Base-by-base conservation (phyloP, 2,329 filamentous ascomycete genomes). In the Berkeleyomyces basicola region DNA sequence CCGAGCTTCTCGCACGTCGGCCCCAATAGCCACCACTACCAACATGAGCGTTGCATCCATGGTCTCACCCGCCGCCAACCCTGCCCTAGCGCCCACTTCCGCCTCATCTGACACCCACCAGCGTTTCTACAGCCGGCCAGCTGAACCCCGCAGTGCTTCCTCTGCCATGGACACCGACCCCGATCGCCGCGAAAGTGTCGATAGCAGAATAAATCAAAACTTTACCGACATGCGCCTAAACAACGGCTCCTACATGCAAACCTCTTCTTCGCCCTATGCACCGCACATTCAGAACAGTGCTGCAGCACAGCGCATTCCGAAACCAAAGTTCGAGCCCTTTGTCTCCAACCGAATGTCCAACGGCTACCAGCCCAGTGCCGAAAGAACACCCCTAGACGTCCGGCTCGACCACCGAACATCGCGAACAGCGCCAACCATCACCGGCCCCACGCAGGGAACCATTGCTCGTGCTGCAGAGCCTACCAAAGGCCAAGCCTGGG, bases 401-500 rank as follows among this genome's bases (percentile, higher is more conserved):
- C 60, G 63, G 46, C 46, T 64, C 61, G 73, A 73, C 61, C 70
- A 70, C 67, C 82, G 79, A 70, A 77, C 78, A 7, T 76, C 81
- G 61, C 80, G 85, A 67, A 85, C 84, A 1, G 88, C 88, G 2
- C 88, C 88, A 4, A 82, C 86, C 7, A 92, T 92, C 68, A 88
- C 85, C 36, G 86, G 87, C 67, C 87, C 77, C 66, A 85, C 78
- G 67, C 84, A 76, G 62, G 81, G 78, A 73, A 83, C 76, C 69
- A 88, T 80, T 75, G 86, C 82, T 69, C 61, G 77, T 67, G 88
- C 88, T 46, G 84, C 86, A 39, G 86, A 89, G 70, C 87, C 88
- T 4, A 91, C 86, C 9, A 90, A 90, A 72, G 88, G 88, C 70
- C 87, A 87, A 71, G 85, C 88, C 3, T 92, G 88, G 87, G 88